phyloP scores from a whole-genome alignment of 768 basidiomycete species.

The Naganishia onofrii region DNA sequence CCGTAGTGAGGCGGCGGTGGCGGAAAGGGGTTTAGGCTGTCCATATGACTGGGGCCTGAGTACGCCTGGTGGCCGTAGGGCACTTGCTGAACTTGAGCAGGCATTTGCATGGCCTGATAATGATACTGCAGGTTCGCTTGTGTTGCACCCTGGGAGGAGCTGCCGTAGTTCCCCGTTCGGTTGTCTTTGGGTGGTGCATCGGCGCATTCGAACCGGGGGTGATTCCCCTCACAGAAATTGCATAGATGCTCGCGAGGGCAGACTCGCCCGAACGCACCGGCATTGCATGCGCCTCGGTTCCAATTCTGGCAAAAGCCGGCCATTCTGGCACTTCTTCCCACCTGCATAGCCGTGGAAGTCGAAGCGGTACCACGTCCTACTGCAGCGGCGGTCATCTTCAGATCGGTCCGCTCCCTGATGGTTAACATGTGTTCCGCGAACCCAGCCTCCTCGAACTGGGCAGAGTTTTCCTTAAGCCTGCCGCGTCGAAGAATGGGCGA shows the following conservation, averaged over 20 bases:
- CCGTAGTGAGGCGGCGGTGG: too few relatives aligned
- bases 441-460: background rate
- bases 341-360: background rate
- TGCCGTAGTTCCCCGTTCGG: background rate
- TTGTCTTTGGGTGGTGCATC: background rate
- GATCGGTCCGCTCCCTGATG: background rate
- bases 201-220: constrained; percentile 1
- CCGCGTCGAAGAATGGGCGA: background rate
- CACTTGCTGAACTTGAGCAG: too few relatives aligned
- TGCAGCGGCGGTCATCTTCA: background rate
- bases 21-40: too few relatives aligned
- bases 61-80: too few relatives aligned
- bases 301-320: constrained; percentile 3
- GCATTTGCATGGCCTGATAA: too few relatives aligned
- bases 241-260: background rate
- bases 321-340: background rate
- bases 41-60: too few relatives aligned
- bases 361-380: background rate
- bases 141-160: background rate
- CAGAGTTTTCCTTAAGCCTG: background rate
- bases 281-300: constrained; percentile 6
- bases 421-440: background rate
- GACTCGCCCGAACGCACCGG: background rate
- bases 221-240: background rate
- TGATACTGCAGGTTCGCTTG: background rate